Percentiles rank a stretch among this genome's conserved stretches.
These are phyloP conservation scores for Gryganskiella cystojenkinii DNA, from an alignment of 192 early-diverging fungal species.

Conservation along the genomic window DNA sequence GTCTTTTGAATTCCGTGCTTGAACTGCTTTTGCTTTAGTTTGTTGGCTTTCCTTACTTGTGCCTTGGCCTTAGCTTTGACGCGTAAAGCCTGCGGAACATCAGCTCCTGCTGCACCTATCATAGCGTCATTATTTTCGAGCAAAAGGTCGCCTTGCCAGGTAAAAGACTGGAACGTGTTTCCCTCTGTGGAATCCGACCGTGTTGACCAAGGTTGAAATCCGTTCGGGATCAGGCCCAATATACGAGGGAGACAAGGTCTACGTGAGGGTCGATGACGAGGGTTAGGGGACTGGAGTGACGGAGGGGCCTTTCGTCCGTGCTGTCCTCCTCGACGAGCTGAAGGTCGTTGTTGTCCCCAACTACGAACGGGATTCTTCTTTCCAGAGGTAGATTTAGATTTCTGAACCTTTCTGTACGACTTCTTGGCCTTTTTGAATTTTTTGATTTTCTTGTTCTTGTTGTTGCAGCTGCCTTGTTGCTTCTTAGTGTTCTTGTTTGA, in stretches of 20 bases:
- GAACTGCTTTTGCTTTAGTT: neutral
- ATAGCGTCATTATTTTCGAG: constrained; percentile 25
- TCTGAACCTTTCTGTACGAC: neutral
- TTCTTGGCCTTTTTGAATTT: neutral
- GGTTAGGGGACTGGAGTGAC: neutral
- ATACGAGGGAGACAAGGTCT: constrained; percentile 29
- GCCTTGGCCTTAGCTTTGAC: neutral
- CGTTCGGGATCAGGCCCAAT: constrained; percentile 33
- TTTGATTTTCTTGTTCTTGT: neutral
- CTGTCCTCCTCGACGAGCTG: neutral
- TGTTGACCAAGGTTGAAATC: constrained; percentile 35
- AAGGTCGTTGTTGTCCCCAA: neutral
- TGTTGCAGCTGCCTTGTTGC: too few species aligned
- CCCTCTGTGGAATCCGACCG: constrained; percentile 20
- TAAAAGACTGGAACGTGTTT: constrained; percentile 18
- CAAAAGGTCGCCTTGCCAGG: constrained; percentile 35
- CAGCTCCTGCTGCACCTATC: neutral
- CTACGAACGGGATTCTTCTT: neutral
- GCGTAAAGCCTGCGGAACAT: too few species aligned
- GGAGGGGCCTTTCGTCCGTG: neutral
- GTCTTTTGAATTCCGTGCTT: too few species aligned
- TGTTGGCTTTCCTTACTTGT: neutral
- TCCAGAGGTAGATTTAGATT: neutral
- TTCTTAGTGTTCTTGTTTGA: neutral
- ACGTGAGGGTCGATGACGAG: neutral